Evolutionary conservation across 371 early-diverging fungal genomes (phyloP).

Genomic region (Nematocida minor): DNA sequence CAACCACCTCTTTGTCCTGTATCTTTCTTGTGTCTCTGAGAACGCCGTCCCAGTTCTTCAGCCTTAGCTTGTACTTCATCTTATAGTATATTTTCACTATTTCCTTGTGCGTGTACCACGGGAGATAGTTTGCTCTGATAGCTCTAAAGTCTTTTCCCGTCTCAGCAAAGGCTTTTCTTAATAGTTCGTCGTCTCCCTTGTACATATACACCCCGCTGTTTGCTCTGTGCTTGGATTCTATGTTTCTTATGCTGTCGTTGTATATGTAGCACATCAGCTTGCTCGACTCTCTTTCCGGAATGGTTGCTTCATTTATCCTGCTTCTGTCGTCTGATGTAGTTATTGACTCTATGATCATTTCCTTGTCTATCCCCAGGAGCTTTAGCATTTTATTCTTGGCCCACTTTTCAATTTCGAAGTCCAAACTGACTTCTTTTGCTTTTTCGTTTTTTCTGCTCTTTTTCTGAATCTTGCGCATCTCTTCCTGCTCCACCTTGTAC

Average conservation of each 20-base stretch:
- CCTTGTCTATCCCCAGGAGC: neutral
- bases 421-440: neutral
- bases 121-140: conserved; percentile 18
- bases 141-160: conserved; percentile 47
- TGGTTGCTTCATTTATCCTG: conserved; percentile 23
- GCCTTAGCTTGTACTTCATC: conserved; percentile 48
- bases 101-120: conserved; percentile 20
- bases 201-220: neutral
- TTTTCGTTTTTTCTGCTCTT: neutral
- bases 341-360: conserved; percentile 19
- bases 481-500: conserved; percentile 31
- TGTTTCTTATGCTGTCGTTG: neutral
- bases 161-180: conserved; percentile 32
- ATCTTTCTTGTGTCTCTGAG: conserved; percentile 51
- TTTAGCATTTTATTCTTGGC: conserved; percentile 15
- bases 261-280: neutral
- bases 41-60: conserved; percentile 32
- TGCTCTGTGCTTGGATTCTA: neutral
- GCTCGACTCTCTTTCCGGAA: conserved; percentile 6
- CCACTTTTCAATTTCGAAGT: conserved; percentile 18
- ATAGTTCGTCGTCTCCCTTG: conserved; percentile 24
- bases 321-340: conserved; percentile 25
- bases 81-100: conserved; percentile 51
- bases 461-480: neutral
- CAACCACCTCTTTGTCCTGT: conserved; percentile 48